Evolutionary conservation across 768 basidiomycete species (phyloP), one percentile per base, ranked within the genome.

Genomic region (Terana coerulea): DNA sequence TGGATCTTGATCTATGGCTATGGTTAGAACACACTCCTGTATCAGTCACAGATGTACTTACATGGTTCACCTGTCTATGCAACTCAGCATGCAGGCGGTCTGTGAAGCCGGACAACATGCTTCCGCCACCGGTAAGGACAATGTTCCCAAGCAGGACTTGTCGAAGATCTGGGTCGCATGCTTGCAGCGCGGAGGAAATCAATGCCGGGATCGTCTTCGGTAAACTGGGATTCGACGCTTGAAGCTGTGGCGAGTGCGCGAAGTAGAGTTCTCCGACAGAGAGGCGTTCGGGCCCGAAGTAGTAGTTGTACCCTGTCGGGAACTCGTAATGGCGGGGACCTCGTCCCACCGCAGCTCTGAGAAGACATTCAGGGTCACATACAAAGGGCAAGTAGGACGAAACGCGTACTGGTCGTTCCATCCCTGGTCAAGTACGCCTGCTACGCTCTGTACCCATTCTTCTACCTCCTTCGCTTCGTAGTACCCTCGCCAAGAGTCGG

Each of bases 111-210:
- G 86, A 71, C 53, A 95, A 86, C 37, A 92, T 72, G 51, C 88
- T 91, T 31, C 94, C 90, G 9, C 95, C 95, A 7, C 97, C 97
- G n/a, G 92, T 90, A 40, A 98, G 80, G 42, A 99, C 95, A 46
- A 99, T 85, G 62, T 98, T 98, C 55, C 88, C 83, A 64, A 95
- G 80, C 24, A 99, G 81, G 17, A 89, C 86, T 53, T 91, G 88
- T 25, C 95, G 88, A 50, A 98, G 72, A 66, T 99, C 97, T 0
- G 89, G 84, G 60, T 99, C 97, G 68, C 90, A 92, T 9, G 88
- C 80, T 53, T 84, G 79, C 52, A 98, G 77, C 0, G 91, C 81
- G 52, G 86, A 83, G 46, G 75, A 79, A 39, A 98, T 84, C 25
- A 99, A 75, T 8, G 81, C 72, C 8, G 88, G 83, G 37, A 98